Percentiles rank a stretch among this genome's conserved stretches.
Conservation (phyloP, 176 grass and related monocot genomes). For the Oryza meridionalis region DNA sequence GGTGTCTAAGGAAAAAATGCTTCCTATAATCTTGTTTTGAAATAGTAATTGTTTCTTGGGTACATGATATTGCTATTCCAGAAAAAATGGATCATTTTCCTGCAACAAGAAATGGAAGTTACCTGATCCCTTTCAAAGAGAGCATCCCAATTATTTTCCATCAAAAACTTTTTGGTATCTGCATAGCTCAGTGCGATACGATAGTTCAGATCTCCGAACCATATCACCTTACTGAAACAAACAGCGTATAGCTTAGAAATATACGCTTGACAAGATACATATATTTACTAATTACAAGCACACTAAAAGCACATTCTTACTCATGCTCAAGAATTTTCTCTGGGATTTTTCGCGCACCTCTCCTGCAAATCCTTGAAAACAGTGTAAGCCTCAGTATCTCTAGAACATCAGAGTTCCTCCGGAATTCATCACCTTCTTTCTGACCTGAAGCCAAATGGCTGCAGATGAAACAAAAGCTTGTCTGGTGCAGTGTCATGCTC, state of each 20-base stretch:
- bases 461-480: conserved; percentile 92
- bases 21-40: background rate
- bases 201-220: conserved; percentile 96
- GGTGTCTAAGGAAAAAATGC: background rate
- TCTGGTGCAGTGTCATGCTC: conserved; percentile 90
- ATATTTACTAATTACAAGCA: conserved; percentile 34
- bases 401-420: conserved; percentile 82
- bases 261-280: conserved; percentile 6
- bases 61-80: background rate
- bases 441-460: conserved; percentile 92
- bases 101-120: conserved; percentile 27
- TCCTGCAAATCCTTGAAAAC: conserved; percentile 74
- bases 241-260: conserved; percentile 37
- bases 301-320: conserved; percentile 50
- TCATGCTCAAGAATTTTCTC: conserved; percentile 91
- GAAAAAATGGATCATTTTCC: conserved; percentile 8
- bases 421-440: conserved; percentile 91
- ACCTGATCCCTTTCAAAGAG: conserved; percentile 92
- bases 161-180: conserved; percentile 64
- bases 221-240: conserved; percentile 74
- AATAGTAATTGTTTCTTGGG: background rate
- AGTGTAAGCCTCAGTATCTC: conserved; percentile 79
- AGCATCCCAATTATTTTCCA: conserved; percentile 78
- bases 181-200: conserved; percentile 76
- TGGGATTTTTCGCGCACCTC: conserved; percentile 66